A percentile compares a stretch with the other conserved stretches of the same genome.
Conservation (phyloP, 2,329 filamentous ascomycete species). For the Graphiopsis chlorocephala region DNA sequence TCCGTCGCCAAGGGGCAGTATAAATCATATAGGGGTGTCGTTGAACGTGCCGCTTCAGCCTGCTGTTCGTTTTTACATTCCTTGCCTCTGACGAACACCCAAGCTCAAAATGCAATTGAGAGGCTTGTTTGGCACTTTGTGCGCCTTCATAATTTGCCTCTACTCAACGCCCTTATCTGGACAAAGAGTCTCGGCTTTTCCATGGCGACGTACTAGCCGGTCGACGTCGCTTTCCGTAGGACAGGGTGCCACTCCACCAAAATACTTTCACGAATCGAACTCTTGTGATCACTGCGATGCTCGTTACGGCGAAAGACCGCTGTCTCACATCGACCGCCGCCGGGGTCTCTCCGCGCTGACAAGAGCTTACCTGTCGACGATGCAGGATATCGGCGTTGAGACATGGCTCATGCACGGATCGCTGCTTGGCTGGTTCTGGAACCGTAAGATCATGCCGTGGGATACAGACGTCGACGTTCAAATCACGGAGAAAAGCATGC, state of each 20-base stretch:
- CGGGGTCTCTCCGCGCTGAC: not conserved
- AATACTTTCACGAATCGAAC: not conserved
- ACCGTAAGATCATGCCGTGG: constrained; percentile 59
- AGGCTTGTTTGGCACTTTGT: not conserved
- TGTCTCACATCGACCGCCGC: not conserved
- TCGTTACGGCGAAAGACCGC: not conserved
- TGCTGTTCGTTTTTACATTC: too few species aligned
- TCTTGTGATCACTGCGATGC: not conserved
- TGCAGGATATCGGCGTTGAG: constrained; percentile 51
- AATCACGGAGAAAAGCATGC: constrained; percentile 54
- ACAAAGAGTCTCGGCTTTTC: not conserved
- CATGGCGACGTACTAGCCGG: not conserved
- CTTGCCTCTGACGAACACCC: too few species aligned
- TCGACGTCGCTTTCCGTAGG: too few species aligned
- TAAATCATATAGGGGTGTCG: too few species aligned
- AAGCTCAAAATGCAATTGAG: not conserved
- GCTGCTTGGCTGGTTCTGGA: constrained; percentile 63
- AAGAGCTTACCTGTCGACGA: not conserved
- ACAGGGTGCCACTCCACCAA: not conserved
- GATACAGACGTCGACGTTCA: constrained; percentile 61
- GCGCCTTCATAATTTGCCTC: not conserved
- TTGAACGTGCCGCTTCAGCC: too few species aligned
- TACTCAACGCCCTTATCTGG: not conserved
- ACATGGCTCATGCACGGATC: constrained; percentile 65
- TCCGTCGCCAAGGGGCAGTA: too few species aligned